Percentiles rank a stretch among this genome's conserved stretches.
Conservation (phyloP, 495 filamentous ascomycete species). For the Xylaria telfairii region DNA sequence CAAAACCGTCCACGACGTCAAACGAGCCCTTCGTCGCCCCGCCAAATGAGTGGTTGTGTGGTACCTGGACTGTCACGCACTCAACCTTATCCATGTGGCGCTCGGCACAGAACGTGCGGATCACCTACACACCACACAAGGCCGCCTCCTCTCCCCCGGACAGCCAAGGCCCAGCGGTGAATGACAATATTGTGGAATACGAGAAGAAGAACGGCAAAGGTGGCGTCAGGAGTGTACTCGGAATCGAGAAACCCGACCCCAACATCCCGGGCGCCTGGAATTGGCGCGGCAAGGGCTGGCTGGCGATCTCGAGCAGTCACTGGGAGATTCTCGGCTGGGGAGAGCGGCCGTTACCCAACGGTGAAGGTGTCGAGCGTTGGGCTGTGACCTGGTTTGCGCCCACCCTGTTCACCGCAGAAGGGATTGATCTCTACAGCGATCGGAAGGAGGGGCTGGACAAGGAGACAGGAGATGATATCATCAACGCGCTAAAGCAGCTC, state of each 20-base stretch:
- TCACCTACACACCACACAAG: constrained; percentile 66
- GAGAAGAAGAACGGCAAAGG: constrained; percentile 56
- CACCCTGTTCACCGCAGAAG: constrained; percentile 76
- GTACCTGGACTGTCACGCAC: constrained; percentile 78
- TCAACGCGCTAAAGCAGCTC: constrained; percentile 50
- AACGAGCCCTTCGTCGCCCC: constrained; percentile 53
- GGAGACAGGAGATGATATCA: constrained; percentile 53
- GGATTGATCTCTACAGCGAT: constrained; percentile 73
- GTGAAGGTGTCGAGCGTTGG: constrained; percentile 57
- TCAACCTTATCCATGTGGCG: constrained; percentile 80
- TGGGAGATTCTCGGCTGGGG: constrained; percentile 82
- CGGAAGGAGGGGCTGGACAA: constrained; percentile 56
- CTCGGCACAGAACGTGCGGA: constrained; percentile 71
- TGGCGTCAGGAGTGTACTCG: constrained; percentile 61
- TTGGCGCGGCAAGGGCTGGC: constrained; percentile 74
- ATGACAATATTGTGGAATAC: constrained; percentile 74
- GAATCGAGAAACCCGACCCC: constrained; percentile 63
- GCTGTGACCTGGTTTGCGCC: constrained; percentile 77
- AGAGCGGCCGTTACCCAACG: constrained; percentile 41
- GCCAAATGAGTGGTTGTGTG: constrained; percentile 62
- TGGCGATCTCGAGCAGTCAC: constrained; percentile 67
- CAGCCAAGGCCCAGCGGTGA: constrained; percentile 38
- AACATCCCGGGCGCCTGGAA: constrained; percentile 59
- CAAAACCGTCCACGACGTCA: constrained; percentile 31
- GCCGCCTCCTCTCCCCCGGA: constrained; percentile 12